Percentiles rank a stretch among this genome's conserved stretches.
These are phyloP conservation scores for Salix arbutifolia DNA, from an alignment of 345 rosid species.

Conservation along the genomic window DNA sequence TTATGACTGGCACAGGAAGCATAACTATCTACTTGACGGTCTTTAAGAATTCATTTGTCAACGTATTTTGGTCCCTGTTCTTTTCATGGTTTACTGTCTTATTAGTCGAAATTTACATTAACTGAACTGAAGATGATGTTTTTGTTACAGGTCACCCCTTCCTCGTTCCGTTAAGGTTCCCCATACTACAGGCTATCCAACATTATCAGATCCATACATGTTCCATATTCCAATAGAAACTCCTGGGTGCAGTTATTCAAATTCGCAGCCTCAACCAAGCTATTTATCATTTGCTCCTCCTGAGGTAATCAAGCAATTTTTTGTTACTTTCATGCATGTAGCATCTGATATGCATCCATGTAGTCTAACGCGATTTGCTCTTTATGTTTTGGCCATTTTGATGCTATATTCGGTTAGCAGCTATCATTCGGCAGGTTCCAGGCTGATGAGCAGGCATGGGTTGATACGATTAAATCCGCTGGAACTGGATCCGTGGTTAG, in stretches of 20 bases:
- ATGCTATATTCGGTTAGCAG: constrained; percentile 35
- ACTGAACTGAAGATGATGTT: neutral
- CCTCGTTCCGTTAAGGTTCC: constrained; percentile 52
- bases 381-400: constrained; percentile 13
- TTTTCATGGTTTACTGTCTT: neutral
- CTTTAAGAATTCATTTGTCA: neutral
- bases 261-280: constrained; percentile 34
- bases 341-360: no score
- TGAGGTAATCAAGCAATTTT: constrained; percentile 48
- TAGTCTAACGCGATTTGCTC: neutral
- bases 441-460: constrained; percentile 83
- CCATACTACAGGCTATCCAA: constrained; percentile 61
- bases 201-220: constrained; percentile 54
- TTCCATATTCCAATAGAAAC: constrained; percentile 38
- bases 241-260: constrained; percentile 35
- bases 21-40: neutral
- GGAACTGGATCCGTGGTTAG: constrained; percentile 54
- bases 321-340: no score
- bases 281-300: constrained; percentile 89
- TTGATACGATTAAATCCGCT: constrained; percentile 73
- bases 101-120: neutral
- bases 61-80: neutral
- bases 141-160: constrained; percentile 54
- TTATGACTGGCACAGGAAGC: neutral
- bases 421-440: constrained; percentile 63